Evolutionary conservation across 2,329 filamentous ascomycete species (phyloP), one percentile per base, ranked within the genome.

Genomic region (Sporothrix dimorphospora): DNA sequence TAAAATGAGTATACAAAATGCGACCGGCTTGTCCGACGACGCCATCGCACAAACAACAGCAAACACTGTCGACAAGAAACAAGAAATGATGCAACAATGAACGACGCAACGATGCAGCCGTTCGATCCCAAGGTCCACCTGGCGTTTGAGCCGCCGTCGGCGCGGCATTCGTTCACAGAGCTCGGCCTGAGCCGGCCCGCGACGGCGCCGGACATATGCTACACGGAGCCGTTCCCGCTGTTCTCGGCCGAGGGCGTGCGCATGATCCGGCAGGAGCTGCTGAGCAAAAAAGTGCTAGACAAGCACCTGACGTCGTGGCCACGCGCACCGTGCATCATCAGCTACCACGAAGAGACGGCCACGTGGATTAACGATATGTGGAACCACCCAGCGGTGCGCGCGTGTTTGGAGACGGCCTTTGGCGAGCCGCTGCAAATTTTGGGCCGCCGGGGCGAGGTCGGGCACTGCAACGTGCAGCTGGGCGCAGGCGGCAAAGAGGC

Each of bases 301-400:
- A 74, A 74, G 45, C 73, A 74, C 69, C 66, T 74, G 70, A 69
- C 72, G 9, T 74, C 73, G 1, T 74, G 73, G 73, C 68, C 73
- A 12, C 72, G 73, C 12, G 70, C 73, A 0, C 73, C 73, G 4
- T 74, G 73, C n/a, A 59, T 74, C 3, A 74, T 74, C 57, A 74
- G 73, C 34, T 72, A 72, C 1, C 73, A 74, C 55, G 73, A 74
- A 38, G 73, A 74, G 51, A 74, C 73, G 27, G 72, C 73, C 19
- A 72, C 53, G 5, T 55, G 53, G 53, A 55, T 55, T 24, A 30
- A 55, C 24, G 14, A 34, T 16, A 55, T 55, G 53, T 55, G 53
- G 53, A 55, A 55, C 53, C 53, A 55, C 9, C 24, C 53, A 7
- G 53, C 53, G 6, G 53, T 55, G 24, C 24, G 24, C 9, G 53